These are phyloP conservation scores for Scheffersomyces lignicola DNA, from an alignment of 1,139 yeast species.

Conservation along the genomic window DNA sequence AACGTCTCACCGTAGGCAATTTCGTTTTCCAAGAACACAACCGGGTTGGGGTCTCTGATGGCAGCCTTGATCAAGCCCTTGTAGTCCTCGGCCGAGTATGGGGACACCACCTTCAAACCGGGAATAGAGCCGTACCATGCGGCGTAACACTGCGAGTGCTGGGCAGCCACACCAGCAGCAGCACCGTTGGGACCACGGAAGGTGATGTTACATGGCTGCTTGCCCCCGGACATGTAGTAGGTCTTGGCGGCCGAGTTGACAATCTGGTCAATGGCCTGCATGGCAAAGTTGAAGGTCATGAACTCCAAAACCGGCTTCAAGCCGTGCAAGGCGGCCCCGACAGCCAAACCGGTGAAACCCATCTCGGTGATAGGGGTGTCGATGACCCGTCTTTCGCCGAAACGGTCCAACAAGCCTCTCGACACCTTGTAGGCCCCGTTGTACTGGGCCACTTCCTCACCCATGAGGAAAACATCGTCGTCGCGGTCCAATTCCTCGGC, in stretches of 20 bases:
- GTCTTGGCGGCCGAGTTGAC: conserved; percentile 99
- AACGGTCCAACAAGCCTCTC: conserved; percentile 91
- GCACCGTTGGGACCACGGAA: conserved; percentile 99
- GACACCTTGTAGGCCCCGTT: conserved; percentile 99
- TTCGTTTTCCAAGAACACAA: conserved; percentile 94
- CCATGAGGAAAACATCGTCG: conserved; percentile 90
- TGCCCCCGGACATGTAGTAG: conserved; percentile 98
- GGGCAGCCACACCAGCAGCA: conserved; percentile 99
- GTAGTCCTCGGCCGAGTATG: conserved; percentile 94
- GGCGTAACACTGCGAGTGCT: conserved; percentile 96
- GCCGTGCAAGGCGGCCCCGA: conserved; percentile 97
- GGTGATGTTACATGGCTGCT: conserved; percentile 93
- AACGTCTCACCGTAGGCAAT: conserved; percentile 89
- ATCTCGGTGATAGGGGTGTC: conserved; percentile 99
- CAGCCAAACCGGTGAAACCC: conserved; percentile 98
- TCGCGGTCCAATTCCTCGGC: conserved; percentile 98
- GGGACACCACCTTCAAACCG: conserved; percentile 94
- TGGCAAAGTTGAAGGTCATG: conserved; percentile 99
- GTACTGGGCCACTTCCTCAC: conserved; percentile 99
- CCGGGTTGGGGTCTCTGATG: conserved; percentile 98
- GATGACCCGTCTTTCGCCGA: conserved; percentile 93
- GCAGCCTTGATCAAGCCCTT: conserved; percentile 96
- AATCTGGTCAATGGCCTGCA: conserved; percentile 99
- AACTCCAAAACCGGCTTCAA: conserved; percentile 96
- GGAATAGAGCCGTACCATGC: conserved; percentile 99